phyloP scores from a whole-genome alignment of 2,329 filamentous ascomycete species.

The Arthrobotrys pseudoclavata region DNA sequence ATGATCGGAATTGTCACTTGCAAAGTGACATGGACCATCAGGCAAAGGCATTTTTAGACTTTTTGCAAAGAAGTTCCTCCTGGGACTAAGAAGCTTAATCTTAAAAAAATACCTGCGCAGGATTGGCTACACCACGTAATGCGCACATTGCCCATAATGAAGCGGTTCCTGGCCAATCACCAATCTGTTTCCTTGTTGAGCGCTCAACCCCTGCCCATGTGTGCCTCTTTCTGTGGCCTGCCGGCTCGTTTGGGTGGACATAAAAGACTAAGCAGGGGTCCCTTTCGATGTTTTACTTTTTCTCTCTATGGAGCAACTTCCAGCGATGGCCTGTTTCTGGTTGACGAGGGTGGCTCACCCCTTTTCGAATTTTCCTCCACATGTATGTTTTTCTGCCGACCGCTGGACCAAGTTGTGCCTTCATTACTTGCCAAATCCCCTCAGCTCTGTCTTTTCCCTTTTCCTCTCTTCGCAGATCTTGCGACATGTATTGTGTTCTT shows the following conservation, averaged over 20 bases:
- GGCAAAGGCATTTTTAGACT: constrained; percentile 34
- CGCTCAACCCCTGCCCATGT: constrained; percentile 38
- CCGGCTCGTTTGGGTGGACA: constrained; percentile 44
- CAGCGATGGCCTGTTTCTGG: constrained; percentile 58
- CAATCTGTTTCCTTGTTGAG: constrained; percentile 36
- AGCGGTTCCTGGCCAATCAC: constrained; percentile 60
- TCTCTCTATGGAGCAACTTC: constrained; percentile 51
- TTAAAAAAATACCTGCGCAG: constrained; percentile 57
- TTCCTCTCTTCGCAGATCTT: constrained; percentile 37
- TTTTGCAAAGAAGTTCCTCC: constrained; percentile 31
- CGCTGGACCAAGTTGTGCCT: constrained; percentile 42
- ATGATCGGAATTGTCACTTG: constrained; percentile 33
- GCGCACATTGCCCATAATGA: constrained; percentile 49
- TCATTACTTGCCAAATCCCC: constrained; percentile 59
- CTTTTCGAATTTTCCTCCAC: constrained; percentile 61
- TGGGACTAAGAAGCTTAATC: constrained; percentile 50
- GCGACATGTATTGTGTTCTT: constrained; percentile 56
- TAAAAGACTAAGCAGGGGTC: constrained; percentile 26
- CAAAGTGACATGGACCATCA: constrained; percentile 29
- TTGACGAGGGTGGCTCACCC: constrained; percentile 56
- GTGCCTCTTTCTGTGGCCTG: constrained; percentile 44
- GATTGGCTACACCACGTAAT: constrained; percentile 58
- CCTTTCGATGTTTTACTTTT: constrained; percentile 46
- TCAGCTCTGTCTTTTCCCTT: constrained; percentile 45
- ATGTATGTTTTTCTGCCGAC: constrained; percentile 36